Percentiles rank a stretch among this genome's conserved stretches.
phyloP scores from a whole-genome alignment of 2,329 filamentous ascomycete genomes.

The Fusarium annulatum region DNA sequence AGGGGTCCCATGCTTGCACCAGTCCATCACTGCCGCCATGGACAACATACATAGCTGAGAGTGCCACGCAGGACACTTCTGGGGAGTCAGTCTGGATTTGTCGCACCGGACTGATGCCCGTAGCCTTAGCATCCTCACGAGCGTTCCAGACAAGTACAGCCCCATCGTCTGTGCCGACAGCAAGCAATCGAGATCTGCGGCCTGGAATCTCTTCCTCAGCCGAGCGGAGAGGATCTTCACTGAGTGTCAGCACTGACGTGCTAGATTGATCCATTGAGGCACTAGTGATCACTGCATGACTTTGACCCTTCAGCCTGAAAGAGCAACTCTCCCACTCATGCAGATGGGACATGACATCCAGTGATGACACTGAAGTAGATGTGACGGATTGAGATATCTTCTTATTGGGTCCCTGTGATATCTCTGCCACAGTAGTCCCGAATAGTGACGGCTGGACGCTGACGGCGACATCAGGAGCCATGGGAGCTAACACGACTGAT shows the following conservation, averaged over 20 bases:
- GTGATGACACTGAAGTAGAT: constrained; percentile 38
- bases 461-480: constrained; percentile 2
- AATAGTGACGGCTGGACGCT: constrained; percentile 46
- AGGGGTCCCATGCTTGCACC: constrained; percentile 96
- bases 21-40: constrained; percentile 95
- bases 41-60: constrained; percentile 88
- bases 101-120: constrained; percentile 74
- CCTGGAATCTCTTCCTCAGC: constrained; percentile 78
- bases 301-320: constrained; percentile 66
- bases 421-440: constrained; percentile 33
- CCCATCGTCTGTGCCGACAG: constrained; percentile 82
- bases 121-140: constrained; percentile 65
- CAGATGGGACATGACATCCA: constrained; percentile 22
- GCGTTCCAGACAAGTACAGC: constrained; percentile 87
- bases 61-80: constrained; percentile 81
- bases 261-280: constrained; percentile 79
- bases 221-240: constrained; percentile 77
- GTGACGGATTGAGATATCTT: constrained; percentile 40
- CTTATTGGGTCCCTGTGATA: constrained; percentile 23
- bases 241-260: constrained; percentile 75
- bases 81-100: constrained; percentile 92
- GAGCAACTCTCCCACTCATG: constrained; percentile 48
- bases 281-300: constrained; percentile 72
- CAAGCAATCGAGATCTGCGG: constrained; percentile 82
- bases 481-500: constrained; percentile 13